A percentile compares a stretch with the other conserved stretches of the same genome.
Conservation (phyloP, 108 stramenopile species). For the Cyclotella kingstonii region DNA sequence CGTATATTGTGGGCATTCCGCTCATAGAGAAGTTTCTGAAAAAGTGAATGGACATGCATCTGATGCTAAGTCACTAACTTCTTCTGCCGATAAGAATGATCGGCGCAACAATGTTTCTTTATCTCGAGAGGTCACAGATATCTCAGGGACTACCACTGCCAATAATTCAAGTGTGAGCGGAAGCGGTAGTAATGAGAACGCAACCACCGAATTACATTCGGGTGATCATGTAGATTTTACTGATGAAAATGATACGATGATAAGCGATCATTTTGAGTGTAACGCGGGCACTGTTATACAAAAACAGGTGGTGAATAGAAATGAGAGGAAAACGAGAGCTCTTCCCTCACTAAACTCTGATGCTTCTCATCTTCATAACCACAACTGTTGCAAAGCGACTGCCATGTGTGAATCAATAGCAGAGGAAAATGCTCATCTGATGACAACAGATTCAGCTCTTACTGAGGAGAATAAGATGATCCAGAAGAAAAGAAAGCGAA, state of each 20-base stretch:
- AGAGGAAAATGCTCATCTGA: background rate
- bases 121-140: slow-evolving; percentile 16
- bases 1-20: too few species aligned
- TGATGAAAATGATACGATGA: slow-evolving; percentile 8
- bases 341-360: slow-evolving; percentile 1
- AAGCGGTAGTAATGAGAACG: slow-evolving; percentile 20
- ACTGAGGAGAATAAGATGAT: slow-evolving; percentile 15
- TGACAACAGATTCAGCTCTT: background rate
- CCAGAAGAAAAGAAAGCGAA: slow-evolving; percentile 70
- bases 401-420: background rate
- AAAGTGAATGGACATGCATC: too few species aligned
- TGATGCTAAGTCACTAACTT: background rate
- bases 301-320: background rate
- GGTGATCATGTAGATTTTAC: slow-evolving; percentile 4
- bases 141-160: slow-evolving; percentile 27
- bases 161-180: slow-evolving; percentile 24
- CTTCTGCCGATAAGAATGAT: background rate
- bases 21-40: too few species aligned
- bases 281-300: background rate
- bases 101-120: background rate
- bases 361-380: background rate
- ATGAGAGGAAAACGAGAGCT: slow-evolving; percentile 3
- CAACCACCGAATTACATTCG: slow-evolving; percentile 14
- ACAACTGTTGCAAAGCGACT: background rate
- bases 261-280: slow-evolving; percentile 7